These are phyloP conservation scores for Penicillium soppii DNA, from an alignment of 495 filamentous ascomycete genomes.

Conservation along the genomic window DNA sequence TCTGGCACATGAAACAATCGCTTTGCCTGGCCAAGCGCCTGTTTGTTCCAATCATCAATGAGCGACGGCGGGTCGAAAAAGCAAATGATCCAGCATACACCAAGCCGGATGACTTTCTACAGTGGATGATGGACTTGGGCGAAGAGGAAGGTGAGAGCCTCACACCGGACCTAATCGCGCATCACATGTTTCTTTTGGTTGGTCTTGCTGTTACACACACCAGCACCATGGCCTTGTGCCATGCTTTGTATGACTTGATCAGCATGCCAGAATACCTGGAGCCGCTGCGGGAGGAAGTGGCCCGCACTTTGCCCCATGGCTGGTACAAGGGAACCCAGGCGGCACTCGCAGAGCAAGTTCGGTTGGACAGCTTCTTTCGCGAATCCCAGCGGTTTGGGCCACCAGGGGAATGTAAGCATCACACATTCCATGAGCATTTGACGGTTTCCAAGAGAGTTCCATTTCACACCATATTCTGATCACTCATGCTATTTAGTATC, in stretches of 20 bases:
- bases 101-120: slow-evolving; percentile 38
- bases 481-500: slow-evolving; percentile 17
- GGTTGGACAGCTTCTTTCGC: slow-evolving; percentile 38
- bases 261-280: slow-evolving; percentile 26
- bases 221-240: slow-evolving; percentile 32
- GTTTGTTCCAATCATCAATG: slow-evolving; percentile 30
- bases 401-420: slow-evolving; percentile 30
- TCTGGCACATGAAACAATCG: slow-evolving; percentile 22
- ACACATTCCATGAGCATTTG: neutral
- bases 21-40: slow-evolving; percentile 25
- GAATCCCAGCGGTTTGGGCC: slow-evolving; percentile 38
- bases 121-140: slow-evolving; percentile 40
- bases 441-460: neutral
- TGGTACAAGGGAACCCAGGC: slow-evolving; percentile 24
- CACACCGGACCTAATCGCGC: slow-evolving; percentile 25
- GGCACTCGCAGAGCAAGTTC: slow-evolving; percentile 15
- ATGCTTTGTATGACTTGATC: slow-evolving; percentile 35
- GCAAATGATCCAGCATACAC: slow-evolving; percentile 14
- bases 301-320: slow-evolving; percentile 17
- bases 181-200: slow-evolving; percentile 27
- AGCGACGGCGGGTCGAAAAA: slow-evolving; percentile 21
- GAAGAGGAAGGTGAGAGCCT: slow-evolving; percentile 18
- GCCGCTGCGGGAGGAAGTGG: slow-evolving; percentile 32
- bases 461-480: neutral
- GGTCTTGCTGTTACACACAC: slow-evolving; percentile 35